Base-by-base conservation (phyloP, 108 stramenopile species). In the Conticribra weissflogii region DNA sequence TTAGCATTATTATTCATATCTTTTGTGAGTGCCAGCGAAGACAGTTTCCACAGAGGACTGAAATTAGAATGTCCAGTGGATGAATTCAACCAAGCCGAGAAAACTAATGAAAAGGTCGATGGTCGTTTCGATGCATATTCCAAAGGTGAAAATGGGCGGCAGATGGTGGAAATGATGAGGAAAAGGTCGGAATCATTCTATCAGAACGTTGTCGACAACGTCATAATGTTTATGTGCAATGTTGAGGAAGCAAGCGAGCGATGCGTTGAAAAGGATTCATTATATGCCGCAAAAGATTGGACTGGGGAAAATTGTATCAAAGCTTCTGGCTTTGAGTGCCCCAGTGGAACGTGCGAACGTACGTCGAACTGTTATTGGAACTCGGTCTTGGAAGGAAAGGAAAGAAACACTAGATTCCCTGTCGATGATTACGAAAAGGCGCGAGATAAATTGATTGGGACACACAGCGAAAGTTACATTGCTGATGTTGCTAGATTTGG, bases 281-380 rank as follows among this genome's bases (percentile, higher is more conserved):
- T 36, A 3, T 55, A 67, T 29, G 81, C 81, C 51, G 75, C 81
- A 50, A 81, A 73, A 28, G 50, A 77, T 60, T 51, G 71, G 57
- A 57, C 55, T 1, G 74, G 63, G 18, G 66, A 44, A 15, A 44
- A 55, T 3, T 82, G 81, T 46, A 60, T 82, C 15, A 34, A 23
- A 3, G 72, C 81, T 19, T 41, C 72, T n/a, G 72, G 74, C 33
- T 66, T 24, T 25, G 28, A 27, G 33, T 83, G 82, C n/a, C 54
- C 64, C 1, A 23, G 2, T 21, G 78, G 74, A 9, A 54, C 50
- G n/a, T 83, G 82, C 29, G 82, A 83, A 45, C 46, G 78, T 24
- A 61, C 72, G 8, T 78, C 82, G 33, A 83, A 79, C 30, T 83
- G 82, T 48, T 79, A 79, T 57, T 79, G 82, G 82, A 71, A 60